These are phyloP conservation scores for Magnusiomyces fungicola DNA, from an alignment of 1,139 yeast species.

Conservation along the genomic window DNA sequence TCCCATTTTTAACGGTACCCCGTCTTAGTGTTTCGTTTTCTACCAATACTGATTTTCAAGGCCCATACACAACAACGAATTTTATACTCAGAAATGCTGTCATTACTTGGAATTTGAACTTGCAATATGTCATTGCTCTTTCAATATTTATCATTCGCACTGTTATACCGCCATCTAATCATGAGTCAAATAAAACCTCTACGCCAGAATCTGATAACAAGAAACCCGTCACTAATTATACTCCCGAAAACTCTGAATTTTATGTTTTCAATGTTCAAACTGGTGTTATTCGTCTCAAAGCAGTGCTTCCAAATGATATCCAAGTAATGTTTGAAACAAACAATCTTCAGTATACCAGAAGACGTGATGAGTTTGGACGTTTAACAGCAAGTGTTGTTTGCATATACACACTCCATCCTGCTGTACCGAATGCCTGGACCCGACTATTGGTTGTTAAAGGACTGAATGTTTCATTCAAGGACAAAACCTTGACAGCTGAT, in stretches of 20 bases:
- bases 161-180: too few species aligned
- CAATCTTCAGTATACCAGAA: conserved; percentile 32
- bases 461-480: conserved; percentile 21
- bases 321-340: conserved; percentile 48
- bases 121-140: conserved; percentile 24
- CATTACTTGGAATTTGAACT: conserved; percentile 27
- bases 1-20: conserved; percentile 25
- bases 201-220: background rate
- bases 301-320: conserved; percentile 45
- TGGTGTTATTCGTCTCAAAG: conserved; percentile 37
- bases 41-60: conserved; percentile 17
- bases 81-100: conserved; percentile 25
- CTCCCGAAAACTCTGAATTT: conserved; percentile 15
- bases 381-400: conserved; percentile 37
- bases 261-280: conserved; percentile 38
- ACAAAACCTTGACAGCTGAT: conserved; percentile 11
- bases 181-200: too few species aligned
- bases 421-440: conserved; percentile 41
- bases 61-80: conserved; percentile 19
- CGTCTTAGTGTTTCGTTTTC: conserved; percentile 20
- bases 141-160: conserved; percentile 11
- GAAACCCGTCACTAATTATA: background rate
- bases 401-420: conserved; percentile 50
- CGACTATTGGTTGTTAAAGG: conserved; percentile 30
- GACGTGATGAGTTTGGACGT: conserved; percentile 28